These are phyloP conservation scores for Phaseolus lunatus DNA, from an alignment of 306 rosid species.

Conservation along the genomic window DNA sequence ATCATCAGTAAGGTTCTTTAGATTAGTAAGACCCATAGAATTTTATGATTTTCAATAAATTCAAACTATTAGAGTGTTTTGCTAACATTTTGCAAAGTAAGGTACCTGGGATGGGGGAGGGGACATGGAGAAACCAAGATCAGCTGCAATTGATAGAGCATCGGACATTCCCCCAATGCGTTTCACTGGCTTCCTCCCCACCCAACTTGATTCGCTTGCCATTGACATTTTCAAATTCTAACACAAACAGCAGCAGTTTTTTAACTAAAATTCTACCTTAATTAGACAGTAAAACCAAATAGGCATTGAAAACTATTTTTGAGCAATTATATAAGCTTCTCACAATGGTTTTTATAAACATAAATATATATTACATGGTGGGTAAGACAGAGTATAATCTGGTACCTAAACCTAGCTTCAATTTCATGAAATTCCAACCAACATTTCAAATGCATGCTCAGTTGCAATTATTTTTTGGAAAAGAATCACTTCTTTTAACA, in stretches of 20 bases:
- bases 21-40: background rate
- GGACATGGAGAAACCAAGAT: conserved; percentile 82
- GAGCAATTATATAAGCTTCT: background rate
- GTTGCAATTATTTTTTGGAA: background rate
- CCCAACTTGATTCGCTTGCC: conserved; percentile 78
- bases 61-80: background rate
- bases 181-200: conserved; percentile 86
- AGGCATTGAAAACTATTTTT: background rate
- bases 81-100: background rate
- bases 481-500: background rate
- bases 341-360: background rate
- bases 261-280: background rate
- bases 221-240: conserved; percentile 58
- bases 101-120: conserved; percentile 70
- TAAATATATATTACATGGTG: background rate
- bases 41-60: background rate
- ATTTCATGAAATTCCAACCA: background rate
- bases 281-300: background rate
- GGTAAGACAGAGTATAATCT: background rate
- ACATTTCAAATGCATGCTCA: background rate
- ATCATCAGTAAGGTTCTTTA: background rate
- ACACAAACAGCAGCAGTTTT: background rate
- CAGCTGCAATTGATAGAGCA: conserved; percentile 87
- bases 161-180: conserved; percentile 92
- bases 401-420: conserved; percentile 1